Evolutionary conservation across 2,329 filamentous ascomycete genomes (phyloP), one percentile per base, ranked within the genome.

Genomic region (Venturia carpophila): DNA sequence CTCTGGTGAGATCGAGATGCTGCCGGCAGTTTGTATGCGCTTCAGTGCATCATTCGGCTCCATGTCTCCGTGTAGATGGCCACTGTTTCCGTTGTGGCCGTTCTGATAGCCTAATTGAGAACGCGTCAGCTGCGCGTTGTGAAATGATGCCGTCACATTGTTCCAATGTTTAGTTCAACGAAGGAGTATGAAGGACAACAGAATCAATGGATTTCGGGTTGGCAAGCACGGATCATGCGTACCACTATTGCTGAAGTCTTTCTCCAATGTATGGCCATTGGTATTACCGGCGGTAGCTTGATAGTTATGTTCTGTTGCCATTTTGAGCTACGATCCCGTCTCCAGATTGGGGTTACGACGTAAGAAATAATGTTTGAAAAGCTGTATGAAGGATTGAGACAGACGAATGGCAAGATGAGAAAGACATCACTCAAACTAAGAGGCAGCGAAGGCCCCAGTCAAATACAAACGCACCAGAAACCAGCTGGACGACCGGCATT

Each of bases 1-100:
- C 68, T 82, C 80, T 1, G 81, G 81, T 4, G 77, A 79, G 69
- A 83, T 82, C 58, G 80, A 82, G 60, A 83, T 77, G 71, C 80
- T 82, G 66, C 82, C 82, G 37, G 81, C 80, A 1, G 82, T 84
- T 39, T 77, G 75, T 68, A 81, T 79, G 60, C 75, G 75, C 65
- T 71, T 73, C 65, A 81, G 68, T 9, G 79, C 79, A 64, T 74
- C 71, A 21, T 76, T 75, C 10, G 71, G 67, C 47, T 75, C 72
- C 67, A 73, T 68, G 64, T 72, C 69, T 64, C 68, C 65, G 62
- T 73, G 72, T 15, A 78, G 70, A 63, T 75, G 73, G 41, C 65
- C 49, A 43, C 5, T 43, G 56, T 34, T 62, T 1, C 5, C 41
- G 24, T 52, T 52, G 37, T 60, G 41, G 27, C 21, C 39, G 15